Percentiles rank a stretch among this genome's conserved stretches.
Conservation (phyloP, 139 green algal genomes). For the Chlamydomonas sphaeroides region DNA sequence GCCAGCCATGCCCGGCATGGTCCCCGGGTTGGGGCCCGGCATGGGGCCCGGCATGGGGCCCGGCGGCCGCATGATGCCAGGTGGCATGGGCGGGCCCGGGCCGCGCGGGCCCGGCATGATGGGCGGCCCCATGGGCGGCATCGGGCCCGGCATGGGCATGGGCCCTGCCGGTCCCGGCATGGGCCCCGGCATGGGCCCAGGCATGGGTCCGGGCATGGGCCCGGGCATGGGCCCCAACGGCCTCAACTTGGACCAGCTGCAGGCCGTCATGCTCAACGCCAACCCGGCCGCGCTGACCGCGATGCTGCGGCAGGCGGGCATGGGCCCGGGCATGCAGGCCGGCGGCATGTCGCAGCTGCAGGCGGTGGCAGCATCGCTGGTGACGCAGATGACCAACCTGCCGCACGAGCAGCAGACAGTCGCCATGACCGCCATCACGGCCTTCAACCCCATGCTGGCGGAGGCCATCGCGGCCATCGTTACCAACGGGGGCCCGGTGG, state of each 20-base stretch:
- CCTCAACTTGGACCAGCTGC: conserved; percentile 16
- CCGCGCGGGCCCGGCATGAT: conserved; percentile 11
- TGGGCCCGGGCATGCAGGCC: conserved; percentile 5
- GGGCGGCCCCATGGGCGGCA: background rate
- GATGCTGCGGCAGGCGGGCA: conserved; percentile 26
- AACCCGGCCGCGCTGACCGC: background rate
- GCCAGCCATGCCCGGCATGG: too few relatives aligned
- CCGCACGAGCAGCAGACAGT: conserved; percentile 27
- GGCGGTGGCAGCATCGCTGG: conserved; percentile 5
- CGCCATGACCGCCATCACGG: conserved; percentile 18
- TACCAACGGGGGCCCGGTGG: background rate
- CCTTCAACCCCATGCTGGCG: conserved; percentile 17
- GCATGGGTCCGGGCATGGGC: background rate
- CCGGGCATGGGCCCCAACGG: background rate
- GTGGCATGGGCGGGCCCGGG: background rate
- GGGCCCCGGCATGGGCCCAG: background rate
- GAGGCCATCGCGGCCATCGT: conserved; percentile 16
- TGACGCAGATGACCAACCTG: conserved; percentile 10
- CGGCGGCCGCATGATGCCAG: conserved; percentile 26
- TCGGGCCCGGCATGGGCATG: conserved; percentile 2
- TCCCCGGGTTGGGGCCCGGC: too few relatives aligned
- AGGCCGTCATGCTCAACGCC: background rate
- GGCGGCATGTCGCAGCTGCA: conserved; percentile 5
- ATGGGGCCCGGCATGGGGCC: background rate
- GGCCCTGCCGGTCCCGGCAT: background rate